These are phyloP conservation scores for Fremontodendron californicum DNA, from an alignment of 345 rosid species.

Conservation along the genomic window DNA sequence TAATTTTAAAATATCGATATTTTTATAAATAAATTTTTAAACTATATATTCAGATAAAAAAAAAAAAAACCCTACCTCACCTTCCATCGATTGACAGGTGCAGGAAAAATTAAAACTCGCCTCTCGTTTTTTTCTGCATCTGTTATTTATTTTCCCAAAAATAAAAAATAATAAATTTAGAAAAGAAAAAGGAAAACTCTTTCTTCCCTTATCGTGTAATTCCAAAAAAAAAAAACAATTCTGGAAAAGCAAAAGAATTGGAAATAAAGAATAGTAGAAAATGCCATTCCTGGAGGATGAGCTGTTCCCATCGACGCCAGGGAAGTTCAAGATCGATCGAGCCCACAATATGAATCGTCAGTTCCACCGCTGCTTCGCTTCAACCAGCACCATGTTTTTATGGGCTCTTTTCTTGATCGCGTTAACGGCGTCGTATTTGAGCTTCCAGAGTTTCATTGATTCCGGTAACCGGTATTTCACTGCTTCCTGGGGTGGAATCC, in stretches of 20 bases:
- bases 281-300: conserved; percentile 77
- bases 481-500: conserved; percentile 68
- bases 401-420: conserved; percentile 91
- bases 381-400: conserved; percentile 79
- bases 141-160: neutral
- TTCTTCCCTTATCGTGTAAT: neutral
- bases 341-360: conserved; percentile 48
- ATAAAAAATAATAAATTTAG: neutral
- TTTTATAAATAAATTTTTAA: no score
- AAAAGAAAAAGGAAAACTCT: neutral
- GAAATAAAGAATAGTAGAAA: neutral
- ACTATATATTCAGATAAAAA: no score
- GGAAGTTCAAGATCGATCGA: conserved; percentile 79
- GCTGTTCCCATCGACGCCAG: conserved; percentile 86
- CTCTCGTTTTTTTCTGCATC: conserved; percentile 46
- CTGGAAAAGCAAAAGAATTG: neutral
- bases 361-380: conserved; percentile 73
- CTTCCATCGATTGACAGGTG: conserved; percentile 42
- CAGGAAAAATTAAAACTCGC: conserved; percentile 19
- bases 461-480: conserved; percentile 61
- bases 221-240: neutral
- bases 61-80: conserved; percentile 11
- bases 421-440: conserved; percentile 75
- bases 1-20: no score
- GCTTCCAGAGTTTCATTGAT: conserved; percentile 70